A percentile compares a stretch with the other conserved stretches of the same genome.
Conservation (phyloP, 2,329 filamentous ascomycete genomes). For the Thelonectria olida region DNA sequence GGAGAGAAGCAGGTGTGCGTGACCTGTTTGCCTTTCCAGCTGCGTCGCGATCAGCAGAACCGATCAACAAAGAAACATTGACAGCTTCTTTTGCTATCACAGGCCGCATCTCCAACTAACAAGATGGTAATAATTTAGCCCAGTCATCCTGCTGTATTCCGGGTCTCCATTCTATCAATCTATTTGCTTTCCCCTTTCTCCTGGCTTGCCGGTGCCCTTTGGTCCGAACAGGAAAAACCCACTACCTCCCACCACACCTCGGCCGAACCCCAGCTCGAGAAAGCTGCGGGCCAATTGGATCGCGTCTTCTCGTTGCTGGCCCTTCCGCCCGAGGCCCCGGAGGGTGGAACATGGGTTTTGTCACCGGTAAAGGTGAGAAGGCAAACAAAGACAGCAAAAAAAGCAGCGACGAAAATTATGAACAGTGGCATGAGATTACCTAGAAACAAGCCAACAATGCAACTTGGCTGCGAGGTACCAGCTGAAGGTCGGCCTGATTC, state of each 20-base stretch:
- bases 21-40: background rate
- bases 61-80: background rate
- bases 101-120: background rate
- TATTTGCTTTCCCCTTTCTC: slow-evolving; percentile 1
- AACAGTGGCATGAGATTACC: slow-evolving; percentile 1
- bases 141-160: background rate
- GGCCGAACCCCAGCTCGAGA: slow-evolving; percentile 17
- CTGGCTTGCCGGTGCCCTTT: slow-evolving; percentile 20
- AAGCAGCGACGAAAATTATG: too few species aligned
- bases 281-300: slow-evolving; percentile 7
- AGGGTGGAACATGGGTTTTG: slow-evolving; percentile 12
- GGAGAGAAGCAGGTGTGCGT: slow-evolving; percentile 8
- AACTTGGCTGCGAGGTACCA: background rate
- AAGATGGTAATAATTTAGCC: background rate
- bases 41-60: background rate
- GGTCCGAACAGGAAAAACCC: slow-evolving; percentile 12
- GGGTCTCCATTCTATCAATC: background rate
- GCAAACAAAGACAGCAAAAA: background rate
- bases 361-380: slow-evolving; percentile 1
- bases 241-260: slow-evolving; percentile 16
- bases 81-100: background rate
- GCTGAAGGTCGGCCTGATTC: slow-evolving; percentile 1
- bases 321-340: slow-evolving; percentile 22
- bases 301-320: background rate
- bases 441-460: background rate